Base-by-base conservation (phyloP, 306 rosid species). In the Mimosa pudica region DNA sequence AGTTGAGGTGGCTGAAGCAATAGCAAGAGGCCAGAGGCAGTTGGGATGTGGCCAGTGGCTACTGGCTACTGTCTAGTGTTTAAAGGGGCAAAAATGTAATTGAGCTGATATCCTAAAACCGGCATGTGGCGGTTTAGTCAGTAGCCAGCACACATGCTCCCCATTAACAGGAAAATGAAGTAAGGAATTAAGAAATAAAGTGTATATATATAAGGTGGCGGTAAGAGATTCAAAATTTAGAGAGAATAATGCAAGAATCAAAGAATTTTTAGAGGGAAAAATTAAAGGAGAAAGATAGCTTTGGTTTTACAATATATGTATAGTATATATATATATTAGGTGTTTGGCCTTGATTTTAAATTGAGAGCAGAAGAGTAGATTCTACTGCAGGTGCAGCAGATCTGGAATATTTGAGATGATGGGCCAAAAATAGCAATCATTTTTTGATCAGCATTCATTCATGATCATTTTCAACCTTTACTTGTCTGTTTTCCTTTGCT, bases 71-170 rank as follows among this genome's bases (percentile, higher is more conserved):
- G 42, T 47, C 17, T 65, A 36, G 57, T 10, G 48, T 24, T 9
- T 2, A 6, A 33, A 67, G 57, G 86, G 87, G 61, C 60, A 82
- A 51, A 33, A 0, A 49, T 10, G 89, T 80, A 82, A 88, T 1
- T 60, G 67, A 67, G 32, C 6, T 18, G 16, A 38, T 41, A 12
- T 38, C 14, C 20, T 0, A 38, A 16, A 64, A 86, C 87, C 80
- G 90, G 81, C 92, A 86, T 47, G 83, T 89, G 89, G 90, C 80
- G 77, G 88, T 78, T 79, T 57, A 78, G 86, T 80, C 82, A 86
- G 87, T 76, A 76, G 86, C 80, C 82, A 86, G 87, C 73, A 76
- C 86, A 79, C 89, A 85, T 86, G 85, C 47, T 65, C 77, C 76
- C 75, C 77, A 63, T 88, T 18, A 57, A 57, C 63, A 7, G 2